Conservation (phyloP, 1,284 basidiomycete genomes). For the Boletus subluridellus region DNA sequence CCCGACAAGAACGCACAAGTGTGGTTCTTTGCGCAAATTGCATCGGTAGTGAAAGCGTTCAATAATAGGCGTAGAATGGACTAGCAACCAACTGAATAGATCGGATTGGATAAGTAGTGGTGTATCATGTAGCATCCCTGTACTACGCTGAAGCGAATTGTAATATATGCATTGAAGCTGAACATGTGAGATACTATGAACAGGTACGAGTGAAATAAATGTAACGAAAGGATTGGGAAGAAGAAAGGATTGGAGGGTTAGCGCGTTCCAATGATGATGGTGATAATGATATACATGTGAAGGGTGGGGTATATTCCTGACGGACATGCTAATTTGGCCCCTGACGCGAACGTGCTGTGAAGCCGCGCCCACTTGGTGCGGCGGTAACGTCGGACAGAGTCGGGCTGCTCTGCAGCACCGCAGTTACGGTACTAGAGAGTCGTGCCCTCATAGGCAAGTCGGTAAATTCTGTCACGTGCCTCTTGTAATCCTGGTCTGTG, state of each 20-base stretch:
- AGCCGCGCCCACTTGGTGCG: slow-evolving; percentile 28
- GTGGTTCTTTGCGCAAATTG: slow-evolving; percentile 77
- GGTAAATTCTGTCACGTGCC: slow-evolving; percentile 33
- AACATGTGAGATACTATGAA: slow-evolving; percentile 21
- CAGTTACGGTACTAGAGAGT: slow-evolving; percentile 46
- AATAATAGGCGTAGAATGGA: slow-evolving; percentile 73
- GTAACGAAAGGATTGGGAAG: slow-evolving; percentile 23
- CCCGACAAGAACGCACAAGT: slow-evolving; percentile 68
- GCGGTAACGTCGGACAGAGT: slow-evolving; percentile 41
- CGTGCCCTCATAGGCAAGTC: slow-evolving; percentile 39
- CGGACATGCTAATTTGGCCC: slow-evolving; percentile 16
- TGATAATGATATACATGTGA: slow-evolving; percentile 20
- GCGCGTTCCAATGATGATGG: slow-evolving; percentile 18
- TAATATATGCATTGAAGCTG: slow-evolving; percentile 30
- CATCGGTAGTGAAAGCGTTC: slow-evolving; percentile 68
- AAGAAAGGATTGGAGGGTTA: slow-evolving; percentile 15
- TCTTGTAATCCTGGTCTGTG: slow-evolving; percentile 31
- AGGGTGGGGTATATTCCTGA: slow-evolving; percentile 28
- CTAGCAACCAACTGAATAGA: slow-evolving; percentile 23
- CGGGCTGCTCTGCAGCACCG: slow-evolving; percentile 36
- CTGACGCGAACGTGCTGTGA: slow-evolving; percentile 23
- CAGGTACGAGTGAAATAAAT: slow-evolving; percentile 28
- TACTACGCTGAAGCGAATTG: slow-evolving; percentile 21
- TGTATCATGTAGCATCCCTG: slow-evolving; percentile 24
- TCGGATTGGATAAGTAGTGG: slow-evolving; percentile 12